phyloP scores from a whole-genome alignment of 1,284 basidiomycete genomes.

The Jaminaea rosea region DNA sequence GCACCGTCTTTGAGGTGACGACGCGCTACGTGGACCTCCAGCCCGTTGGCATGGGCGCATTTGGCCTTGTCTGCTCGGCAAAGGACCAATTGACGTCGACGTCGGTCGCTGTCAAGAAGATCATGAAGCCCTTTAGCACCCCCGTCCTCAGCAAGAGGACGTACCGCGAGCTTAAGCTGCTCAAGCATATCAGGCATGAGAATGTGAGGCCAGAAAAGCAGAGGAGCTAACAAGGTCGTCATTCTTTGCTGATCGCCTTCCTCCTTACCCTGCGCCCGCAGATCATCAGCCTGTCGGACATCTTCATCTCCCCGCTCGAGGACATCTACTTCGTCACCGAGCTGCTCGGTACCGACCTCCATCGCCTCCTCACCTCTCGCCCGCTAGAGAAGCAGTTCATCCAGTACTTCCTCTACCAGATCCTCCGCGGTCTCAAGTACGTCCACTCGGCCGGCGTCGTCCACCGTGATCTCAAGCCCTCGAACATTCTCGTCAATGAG shows the following conservation, averaged over 20 bases:
- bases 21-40: conserved; percentile 94
- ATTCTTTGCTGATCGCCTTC: too few species aligned
- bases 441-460: conserved; percentile 99
- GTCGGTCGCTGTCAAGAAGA: conserved; percentile 96
- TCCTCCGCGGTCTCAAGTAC: conserved; percentile 94
- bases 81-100: conserved; percentile 93
- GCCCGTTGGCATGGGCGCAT: conserved; percentile 95
- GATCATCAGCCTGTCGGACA: conserved; percentile 98
- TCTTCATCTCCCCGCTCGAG: conserved; percentile 97
- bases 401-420: conserved; percentile 98
- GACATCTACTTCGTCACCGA: conserved; percentile 98
- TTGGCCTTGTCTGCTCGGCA: conserved; percentile 59
- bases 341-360: conserved; percentile 91
- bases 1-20: conserved; percentile 78
- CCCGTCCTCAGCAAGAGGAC: conserved; percentile 96
- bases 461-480: conserved; percentile 94
- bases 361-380: conserved; percentile 87
- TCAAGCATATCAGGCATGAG: conserved; percentile 98
- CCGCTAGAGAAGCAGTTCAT: conserved; percentile 99
- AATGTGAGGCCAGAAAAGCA: conserved; percentile 65
- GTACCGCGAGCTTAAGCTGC: conserved; percentile 92
- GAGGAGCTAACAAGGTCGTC: too few species aligned
- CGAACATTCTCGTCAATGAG: conserved; percentile 98
- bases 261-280: conserved; percentile 43
- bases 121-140: conserved; percentile 96